These are phyloP conservation scores for Torulaspora quercuum DNA, from an alignment of 805 yeast genomes.

Conservation along the genomic window DNA sequence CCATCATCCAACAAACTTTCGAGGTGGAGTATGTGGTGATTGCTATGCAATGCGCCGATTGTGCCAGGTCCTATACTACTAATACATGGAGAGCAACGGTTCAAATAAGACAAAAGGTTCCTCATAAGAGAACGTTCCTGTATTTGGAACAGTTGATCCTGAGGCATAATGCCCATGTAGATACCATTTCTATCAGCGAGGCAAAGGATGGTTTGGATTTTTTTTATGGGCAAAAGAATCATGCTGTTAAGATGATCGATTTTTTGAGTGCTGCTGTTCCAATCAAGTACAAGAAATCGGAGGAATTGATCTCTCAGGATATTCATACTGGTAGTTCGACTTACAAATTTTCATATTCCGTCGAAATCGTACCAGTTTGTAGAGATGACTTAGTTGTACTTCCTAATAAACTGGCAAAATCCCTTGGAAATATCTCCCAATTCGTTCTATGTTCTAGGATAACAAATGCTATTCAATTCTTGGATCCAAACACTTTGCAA, in stretches of 20 bases:
- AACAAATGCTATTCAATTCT: conserved; percentile 76
- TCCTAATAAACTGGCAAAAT: conserved; percentile 81
- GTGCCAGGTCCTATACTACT: conserved; percentile 95
- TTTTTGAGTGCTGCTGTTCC: conserved; percentile 85
- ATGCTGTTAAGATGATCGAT: conserved; percentile 92
- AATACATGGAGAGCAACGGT: conserved; percentile 98
- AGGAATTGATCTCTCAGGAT: conserved; percentile 87
- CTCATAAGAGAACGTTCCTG: conserved; percentile 93
- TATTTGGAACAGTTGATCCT: conserved; percentile 93
- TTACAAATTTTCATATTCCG: conserved; percentile 87
- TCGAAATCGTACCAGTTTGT: conserved; percentile 94
- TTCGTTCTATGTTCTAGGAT: conserved; percentile 81
- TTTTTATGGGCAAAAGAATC: conserved; percentile 81
- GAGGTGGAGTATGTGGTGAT: conserved; percentile 91
- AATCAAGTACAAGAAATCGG: conserved; percentile 73
- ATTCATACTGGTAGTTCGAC: conserved; percentile 84
- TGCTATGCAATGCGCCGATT: conserved; percentile 97
- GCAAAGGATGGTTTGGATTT: conserved; percentile 93
- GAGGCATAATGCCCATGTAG: conserved; percentile 88
- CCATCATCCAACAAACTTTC: conserved; percentile 88
- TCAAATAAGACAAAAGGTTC: conserved; percentile 95
- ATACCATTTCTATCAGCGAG: conserved; percentile 90
- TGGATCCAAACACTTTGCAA: conserved; percentile 81
- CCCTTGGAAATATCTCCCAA: conserved; percentile 77
- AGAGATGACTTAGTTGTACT: conserved; percentile 92